Evolutionary conservation across 805 yeast species (phyloP), one percentile per base, ranked within the genome.

Genomic region (Candida cerambycidarum): DNA sequence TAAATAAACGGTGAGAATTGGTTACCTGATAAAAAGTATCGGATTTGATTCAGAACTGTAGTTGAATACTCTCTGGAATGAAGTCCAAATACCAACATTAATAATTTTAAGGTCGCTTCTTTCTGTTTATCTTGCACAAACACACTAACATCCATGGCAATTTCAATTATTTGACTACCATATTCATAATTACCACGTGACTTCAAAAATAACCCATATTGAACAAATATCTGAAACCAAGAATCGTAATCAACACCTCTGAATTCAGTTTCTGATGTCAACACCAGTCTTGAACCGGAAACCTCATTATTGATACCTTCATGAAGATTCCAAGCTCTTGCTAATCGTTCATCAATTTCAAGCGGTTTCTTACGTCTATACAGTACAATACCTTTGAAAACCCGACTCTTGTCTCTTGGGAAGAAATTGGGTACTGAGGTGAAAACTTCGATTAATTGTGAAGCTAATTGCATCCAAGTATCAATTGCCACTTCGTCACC

Each of bases 161-260:
- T 79, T 24, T 84, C 86, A 29, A 87, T 71, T 4, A 89, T 78
- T 31, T 63, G 62, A 6, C 52, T 54, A 11, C 74, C 73, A 50
- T 62, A 62, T 34, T 83, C 78, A 36, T 76, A 63, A 6, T 95
- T 92, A 52, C 80, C 83, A 17, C 80, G 81, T 55, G 72, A 76
- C 46, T 74, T 75, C 0, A 89, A 82, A 38, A 85, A 73, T 17
- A 82, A 73, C 0, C 95, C 82, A 52, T 85, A 80, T 54, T 83
- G 85, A 78, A 89, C 83, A 54, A 89, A 87, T 5, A 92, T 67
- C 48, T 78, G 80, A 60, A 89, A 89, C 99, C 99, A 93, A 28
- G 76, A 76, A 29, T 84, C 85, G 59, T 86, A 86, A 3, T 73
- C 66, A 15, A 89, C 64, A 0, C 96, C 97, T 44, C 96, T 72